Evolutionary conservation across 2,329 filamentous ascomycete species (phyloP).

Genomic region (Botryotinia narcissicola): DNA sequence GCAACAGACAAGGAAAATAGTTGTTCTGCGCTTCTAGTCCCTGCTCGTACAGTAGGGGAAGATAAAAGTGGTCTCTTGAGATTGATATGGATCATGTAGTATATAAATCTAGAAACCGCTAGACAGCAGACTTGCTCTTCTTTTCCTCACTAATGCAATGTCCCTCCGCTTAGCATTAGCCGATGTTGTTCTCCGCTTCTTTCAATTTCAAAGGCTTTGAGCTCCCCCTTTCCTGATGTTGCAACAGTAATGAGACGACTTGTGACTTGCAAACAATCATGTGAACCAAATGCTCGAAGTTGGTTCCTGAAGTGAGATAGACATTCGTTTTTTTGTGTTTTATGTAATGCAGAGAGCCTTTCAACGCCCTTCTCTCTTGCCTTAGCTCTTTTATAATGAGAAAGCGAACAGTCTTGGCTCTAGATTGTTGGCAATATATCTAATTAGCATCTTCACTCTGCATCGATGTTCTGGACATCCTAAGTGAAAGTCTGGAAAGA

Average conservation of each 20-base stretch:
- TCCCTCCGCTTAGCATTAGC: not conserved
- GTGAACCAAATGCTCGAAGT: not conserved
- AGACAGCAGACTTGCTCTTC: not conserved
- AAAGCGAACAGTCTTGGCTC: not conserved
- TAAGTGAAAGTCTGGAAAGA: not conserved
- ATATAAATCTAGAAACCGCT: not conserved
- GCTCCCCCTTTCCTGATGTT: not conserved
- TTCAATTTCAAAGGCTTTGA: not conserved
- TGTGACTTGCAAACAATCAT: not conserved
- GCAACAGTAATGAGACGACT: not conserved
- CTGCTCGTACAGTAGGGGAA: not conserved
- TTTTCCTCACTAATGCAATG: not conserved
- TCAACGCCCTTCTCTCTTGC: not conserved
- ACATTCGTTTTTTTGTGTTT: not conserved
- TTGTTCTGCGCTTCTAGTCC: no score
- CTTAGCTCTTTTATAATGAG: not conserved
- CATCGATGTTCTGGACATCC: rapidly evolving
- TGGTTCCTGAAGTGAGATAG: not conserved
- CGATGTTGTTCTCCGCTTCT: not conserved
- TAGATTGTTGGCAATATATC: not conserved
- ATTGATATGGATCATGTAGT: not conserved
- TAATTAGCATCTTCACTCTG: not conserved
- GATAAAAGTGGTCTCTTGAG: not conserved
- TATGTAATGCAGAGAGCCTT: no score
- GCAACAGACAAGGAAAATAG: not conserved